Evolutionary conservation across 2,329 filamentous ascomycete species (phyloP), one percentile per base, ranked within the genome.

Genomic region (Pseudopyrenochaeta lycopersici): DNA sequence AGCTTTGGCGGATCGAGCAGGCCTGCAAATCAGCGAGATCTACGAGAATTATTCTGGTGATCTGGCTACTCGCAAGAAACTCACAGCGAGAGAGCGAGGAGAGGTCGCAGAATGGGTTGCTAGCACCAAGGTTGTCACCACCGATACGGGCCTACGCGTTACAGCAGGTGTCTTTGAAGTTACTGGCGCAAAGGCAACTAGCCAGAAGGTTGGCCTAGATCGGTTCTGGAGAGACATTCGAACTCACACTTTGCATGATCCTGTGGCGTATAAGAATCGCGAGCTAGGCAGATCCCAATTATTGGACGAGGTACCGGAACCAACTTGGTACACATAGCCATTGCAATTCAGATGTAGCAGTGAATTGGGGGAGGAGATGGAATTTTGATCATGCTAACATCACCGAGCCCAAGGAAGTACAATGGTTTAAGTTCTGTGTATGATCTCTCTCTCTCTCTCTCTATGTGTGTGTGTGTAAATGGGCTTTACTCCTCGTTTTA

Each of bases 141-240:
- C 86, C 0, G 85, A 90, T 54, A 84, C 82, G 0, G 81, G 80
- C 0, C 71, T 89, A 14, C 72, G 80, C 4, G 84, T 89, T 2
- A 87, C 86, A 0, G 73, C 79, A 0, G 86, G 86, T 0, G 79
- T 89, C 2, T 89, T 89, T 63, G 87, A 90, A 67, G 83, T 88
- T 4, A 86, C 86, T 0, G 87, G 84, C 0, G 79, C 85, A 0
- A 81, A 83, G 54, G 80, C 85, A 0, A 89, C 86, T 0, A 80
- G 81, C 0, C 76, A 76, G 48, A 87, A 82, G 60, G 81, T 86
- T 1, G 85, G 85, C 0, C 72, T 90, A 52, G 87, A 89, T 74
- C 76, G 86, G 1, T 89, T 86, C 71, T 89, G 85, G 85, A 78
- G 87, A 40, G 86, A 90, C 64, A 76, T 89, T n/a, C 73, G 87